Percentiles rank a stretch among this genome's conserved stretches.
Conservation (phyloP, 106 monocot species). For the Apostasia ramifera region DNA sequence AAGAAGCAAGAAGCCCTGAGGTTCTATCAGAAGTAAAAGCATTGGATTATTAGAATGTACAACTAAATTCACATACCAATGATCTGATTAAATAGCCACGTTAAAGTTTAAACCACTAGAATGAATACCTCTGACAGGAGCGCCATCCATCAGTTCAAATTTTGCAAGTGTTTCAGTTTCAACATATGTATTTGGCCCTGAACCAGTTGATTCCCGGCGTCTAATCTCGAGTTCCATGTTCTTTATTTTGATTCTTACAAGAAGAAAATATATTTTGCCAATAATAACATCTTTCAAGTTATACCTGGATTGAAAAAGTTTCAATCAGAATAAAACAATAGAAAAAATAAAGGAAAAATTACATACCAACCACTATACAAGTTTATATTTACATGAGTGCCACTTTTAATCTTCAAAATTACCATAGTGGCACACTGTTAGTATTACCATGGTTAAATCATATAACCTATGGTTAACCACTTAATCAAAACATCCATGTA, state of each 20-base stretch:
- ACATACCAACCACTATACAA: neutral
- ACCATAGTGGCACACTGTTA: neutral
- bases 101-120: no score
- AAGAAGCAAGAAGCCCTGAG: neutral
- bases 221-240: conserved; percentile 89
- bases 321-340: conserved; percentile 10
- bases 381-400: neutral
- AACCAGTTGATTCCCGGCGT: conserved; percentile 75
- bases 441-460: no score
- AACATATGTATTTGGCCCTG: conserved; percentile 80
- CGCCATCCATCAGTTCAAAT: conserved; percentile 94
- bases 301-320: conserved; percentile 40
- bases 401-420: neutral
- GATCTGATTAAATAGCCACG: no score
- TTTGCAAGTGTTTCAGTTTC: conserved; percentile 95
- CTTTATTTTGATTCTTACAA: conserved; percentile 92
- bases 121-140: conserved; percentile 77
- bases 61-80: no score
- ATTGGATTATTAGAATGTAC: no score
- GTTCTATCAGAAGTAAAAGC: no score
- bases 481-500: no score
- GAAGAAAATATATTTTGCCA: conserved; percentile 90
- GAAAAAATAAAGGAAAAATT: neutral
- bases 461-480: no score
- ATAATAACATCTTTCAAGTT: conserved; percentile 77